A percentile compares a stretch with the other conserved stretches of the same genome.
Conservation (phyloP, 192 early-diverging fungal genomes). For the Umbelopsis ramanniana region DNA sequence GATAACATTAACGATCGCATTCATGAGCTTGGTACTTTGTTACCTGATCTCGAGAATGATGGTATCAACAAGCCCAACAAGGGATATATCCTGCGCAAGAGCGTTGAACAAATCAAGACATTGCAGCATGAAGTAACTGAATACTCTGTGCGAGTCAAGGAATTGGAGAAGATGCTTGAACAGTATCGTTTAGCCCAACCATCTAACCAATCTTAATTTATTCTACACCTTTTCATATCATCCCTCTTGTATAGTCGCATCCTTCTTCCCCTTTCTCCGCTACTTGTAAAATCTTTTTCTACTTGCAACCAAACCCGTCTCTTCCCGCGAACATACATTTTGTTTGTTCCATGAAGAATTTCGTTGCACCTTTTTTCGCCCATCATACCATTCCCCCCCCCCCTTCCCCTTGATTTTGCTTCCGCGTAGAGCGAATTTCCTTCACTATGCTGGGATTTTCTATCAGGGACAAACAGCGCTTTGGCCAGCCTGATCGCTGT, state of each 20-base stretch:
- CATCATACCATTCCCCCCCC: slow-evolving; percentile 2
- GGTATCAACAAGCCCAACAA: slow-evolving; percentile 88
- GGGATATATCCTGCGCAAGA: slow-evolving; percentile 91
- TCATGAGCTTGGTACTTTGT: slow-evolving; percentile 82
- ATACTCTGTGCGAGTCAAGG: slow-evolving; percentile 34
- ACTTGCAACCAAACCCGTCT: neutral
- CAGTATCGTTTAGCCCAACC: slow-evolving; percentile 28
- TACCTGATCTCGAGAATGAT: slow-evolving; percentile 77
- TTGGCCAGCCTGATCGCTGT: neutral
- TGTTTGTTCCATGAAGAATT: neutral
- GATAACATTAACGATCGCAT: slow-evolving; percentile 99
- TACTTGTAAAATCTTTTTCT: slow-evolving; percentile 16
- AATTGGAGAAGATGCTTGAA: slow-evolving; percentile 35
- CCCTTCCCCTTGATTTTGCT: neutral
- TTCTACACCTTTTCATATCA: neutral
- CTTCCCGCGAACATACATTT: neutral
- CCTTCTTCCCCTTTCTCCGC: neutral
- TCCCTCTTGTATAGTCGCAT: slow-evolving; percentile 16
- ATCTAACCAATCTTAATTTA: slow-evolving; percentile 16
- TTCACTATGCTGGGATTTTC: neutral
- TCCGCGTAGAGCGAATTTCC: slow-evolving; percentile 9
- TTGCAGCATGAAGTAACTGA: slow-evolving; percentile 37
- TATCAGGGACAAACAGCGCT: neutral
- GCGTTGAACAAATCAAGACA: slow-evolving; percentile 86
- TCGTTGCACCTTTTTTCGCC: neutral